These are phyloP conservation scores for Domatiomyces catenatus DNA, from an alignment of 2,329 filamentous ascomycete species.

Conservation along the genomic window DNA sequence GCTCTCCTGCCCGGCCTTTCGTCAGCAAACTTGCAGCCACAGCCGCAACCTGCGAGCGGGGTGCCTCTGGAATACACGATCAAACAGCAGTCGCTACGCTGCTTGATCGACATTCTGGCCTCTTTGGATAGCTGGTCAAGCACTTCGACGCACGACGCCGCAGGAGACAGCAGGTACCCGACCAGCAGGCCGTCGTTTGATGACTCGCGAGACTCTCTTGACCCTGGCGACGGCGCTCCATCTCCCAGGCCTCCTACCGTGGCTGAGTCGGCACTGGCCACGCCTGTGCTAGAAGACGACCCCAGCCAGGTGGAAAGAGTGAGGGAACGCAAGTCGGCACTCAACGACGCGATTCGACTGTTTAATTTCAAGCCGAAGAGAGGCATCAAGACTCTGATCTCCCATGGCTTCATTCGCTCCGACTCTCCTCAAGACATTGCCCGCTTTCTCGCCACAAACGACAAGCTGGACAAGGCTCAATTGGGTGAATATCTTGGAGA, in stretches of 20 bases:
- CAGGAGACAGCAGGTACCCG: slow-evolving; percentile 20
- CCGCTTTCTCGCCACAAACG: slow-evolving; percentile 62
- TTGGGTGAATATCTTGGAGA: slow-evolving; percentile 92
- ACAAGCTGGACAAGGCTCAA: slow-evolving; percentile 75
- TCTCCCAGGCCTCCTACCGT: slow-evolving; percentile 44
- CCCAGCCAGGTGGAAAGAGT: slow-evolving; percentile 87
- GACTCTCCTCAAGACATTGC: slow-evolving; percentile 70
- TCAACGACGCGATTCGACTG: slow-evolving; percentile 72
- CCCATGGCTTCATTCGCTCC: slow-evolving; percentile 74
- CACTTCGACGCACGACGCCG: slow-evolving; percentile 43
- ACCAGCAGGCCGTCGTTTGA: slow-evolving; percentile 40
- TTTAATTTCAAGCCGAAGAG: slow-evolving; percentile 98
- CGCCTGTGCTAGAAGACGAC: slow-evolving; percentile 67
- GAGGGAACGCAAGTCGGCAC: slow-evolving; percentile 82
- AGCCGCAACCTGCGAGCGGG: slow-evolving; percentile 34
- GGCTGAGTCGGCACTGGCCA: slow-evolving; percentile 46
- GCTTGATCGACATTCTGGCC: slow-evolving; percentile 70
- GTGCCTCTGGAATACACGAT: slow-evolving; percentile 75
- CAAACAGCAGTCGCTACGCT: slow-evolving; percentile 78
- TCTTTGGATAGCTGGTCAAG: slow-evolving; percentile 89
- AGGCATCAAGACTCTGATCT: slow-evolving; percentile 68
- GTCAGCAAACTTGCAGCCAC: slow-evolving; percentile 53
- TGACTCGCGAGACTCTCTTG: slow-evolving; percentile 57
- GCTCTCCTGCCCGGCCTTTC: slow-evolving; percentile 76
- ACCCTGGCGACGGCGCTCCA: slow-evolving; percentile 39